Evolutionary conservation across 2,329 filamentous ascomycete species (phyloP).

Genomic region (Pseudogymnoascus sp.): DNA sequence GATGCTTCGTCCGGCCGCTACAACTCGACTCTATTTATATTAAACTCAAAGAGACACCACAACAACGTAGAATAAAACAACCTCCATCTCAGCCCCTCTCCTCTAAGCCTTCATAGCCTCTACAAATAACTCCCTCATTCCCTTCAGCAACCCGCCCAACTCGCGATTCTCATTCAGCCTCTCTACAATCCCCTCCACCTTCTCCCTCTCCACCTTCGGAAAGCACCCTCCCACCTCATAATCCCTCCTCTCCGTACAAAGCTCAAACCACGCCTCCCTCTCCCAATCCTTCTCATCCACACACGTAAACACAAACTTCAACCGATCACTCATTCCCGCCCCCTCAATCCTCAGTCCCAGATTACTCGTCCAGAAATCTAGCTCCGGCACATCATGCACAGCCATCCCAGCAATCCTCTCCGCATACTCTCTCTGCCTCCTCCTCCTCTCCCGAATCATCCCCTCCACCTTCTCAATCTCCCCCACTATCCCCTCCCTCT

Average conservation of each 20-base stretch:
- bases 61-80: background rate
- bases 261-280: constrained; percentile 86
- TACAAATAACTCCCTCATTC: constrained; percentile 72
- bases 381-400: constrained; percentile 82
- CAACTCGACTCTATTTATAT: background rate
- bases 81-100: background rate
- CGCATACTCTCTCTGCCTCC: constrained; percentile 65
- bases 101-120: constrained; percentile 43
- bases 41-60: background rate
- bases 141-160: constrained; percentile 64
- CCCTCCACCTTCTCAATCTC: constrained; percentile 61
- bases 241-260: constrained; percentile 71
- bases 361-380: constrained; percentile 93
- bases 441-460: constrained; percentile 59
- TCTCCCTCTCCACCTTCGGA: constrained; percentile 74
- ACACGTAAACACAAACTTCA: constrained; percentile 86
- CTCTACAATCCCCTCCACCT: constrained; percentile 68
- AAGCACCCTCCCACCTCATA: constrained; percentile 76
- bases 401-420: constrained; percentile 73
- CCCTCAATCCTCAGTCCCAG: constrained; percentile 86
- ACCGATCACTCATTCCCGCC: constrained; percentile 69
- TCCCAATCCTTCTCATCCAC: constrained; percentile 83
- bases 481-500: constrained; percentile 47
- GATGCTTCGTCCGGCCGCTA: no score
- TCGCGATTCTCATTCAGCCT: constrained; percentile 74